Evolutionary conservation across 2,329 filamentous ascomycete species (phyloP), one percentile per base, ranked within the genome.

Genomic region (Arthrinium puccinioides): DNA sequence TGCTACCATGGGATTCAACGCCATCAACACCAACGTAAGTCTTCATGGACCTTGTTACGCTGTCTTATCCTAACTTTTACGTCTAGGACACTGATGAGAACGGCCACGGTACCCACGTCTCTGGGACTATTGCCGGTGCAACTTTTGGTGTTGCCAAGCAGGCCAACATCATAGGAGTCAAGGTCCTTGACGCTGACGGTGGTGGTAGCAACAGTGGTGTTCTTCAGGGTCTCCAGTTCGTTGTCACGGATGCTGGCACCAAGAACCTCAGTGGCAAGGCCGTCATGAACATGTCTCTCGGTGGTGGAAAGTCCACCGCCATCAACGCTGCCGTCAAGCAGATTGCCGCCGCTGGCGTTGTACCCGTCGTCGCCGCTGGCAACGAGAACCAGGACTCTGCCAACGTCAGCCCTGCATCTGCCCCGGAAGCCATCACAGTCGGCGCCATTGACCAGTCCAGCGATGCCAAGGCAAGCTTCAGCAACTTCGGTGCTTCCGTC

Each of bases 271-370:
- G 44, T n/a, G 72, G 72, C 50, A 75, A 72, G 51, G 65, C 71
- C 39, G 69, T 80, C 47, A 70, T 80, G 66, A 80, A 79, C 66
- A 76, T 80, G 73, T 79, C 76, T 4, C 65, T 80, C 15, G 74
- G 74, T 40, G 73, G 74, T 20, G 54, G 58, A 40, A 51, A 46
- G 28, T 76, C 71, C 7, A 41, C 48, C 2, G 68, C 72, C 18
- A 54, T 77, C 54, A 79, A 80, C 62, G 54, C 60, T n/a, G 74
- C 73, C 49, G 69, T 78, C 41, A 55, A 70, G 47, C 60, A 59
- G 26, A 53, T 77, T 30, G 60, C 63, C 44, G 56, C 60, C 4
- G 67, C 66, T 9, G 74, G 74, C 30, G 57, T 79, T 42, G 70
- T 77, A 36, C 67, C 72, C 34, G 65, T 77, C 39, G 74, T 78